phyloP scores from a whole-genome alignment of 352 stramenopile species.

The Pythium sp. region DNA sequence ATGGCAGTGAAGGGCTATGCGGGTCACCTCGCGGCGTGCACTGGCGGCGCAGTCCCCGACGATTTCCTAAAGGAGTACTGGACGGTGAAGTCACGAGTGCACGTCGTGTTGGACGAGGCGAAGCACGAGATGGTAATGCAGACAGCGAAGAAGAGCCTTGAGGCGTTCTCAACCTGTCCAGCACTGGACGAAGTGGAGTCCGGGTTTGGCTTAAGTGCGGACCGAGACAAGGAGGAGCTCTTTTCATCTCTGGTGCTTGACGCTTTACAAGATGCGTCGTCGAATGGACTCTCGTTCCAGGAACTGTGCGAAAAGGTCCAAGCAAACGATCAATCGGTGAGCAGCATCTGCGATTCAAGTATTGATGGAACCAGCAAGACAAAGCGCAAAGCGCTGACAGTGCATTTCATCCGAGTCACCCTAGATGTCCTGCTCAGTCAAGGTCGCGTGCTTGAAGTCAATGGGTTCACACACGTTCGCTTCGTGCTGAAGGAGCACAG shows the following conservation, averaged over 20 bases:
- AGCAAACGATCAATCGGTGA: not conserved
- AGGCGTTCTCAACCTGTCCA: slow-evolving; percentile 39
- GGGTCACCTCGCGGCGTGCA: slow-evolving; percentile 55
- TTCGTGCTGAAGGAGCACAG: slow-evolving; percentile 48
- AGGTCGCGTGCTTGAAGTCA: slow-evolving; percentile 53
- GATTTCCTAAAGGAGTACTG: slow-evolving; percentile 78
- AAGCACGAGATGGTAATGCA: slow-evolving; percentile 20
- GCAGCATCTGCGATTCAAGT: not conserved
- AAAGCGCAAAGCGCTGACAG: not conserved
- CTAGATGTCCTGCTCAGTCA: slow-evolving; percentile 39
- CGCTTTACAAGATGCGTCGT: not conserved
- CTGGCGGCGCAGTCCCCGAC: slow-evolving; percentile 44
- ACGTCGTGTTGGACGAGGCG: slow-evolving; percentile 24
- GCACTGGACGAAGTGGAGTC: slow-evolving; percentile 3
- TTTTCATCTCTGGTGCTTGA: not conserved
- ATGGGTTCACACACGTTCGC: slow-evolving; percentile 49
- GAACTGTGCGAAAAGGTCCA: slow-evolving; percentile 4
- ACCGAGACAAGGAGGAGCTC: not conserved
- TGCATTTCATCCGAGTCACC: slow-evolving; percentile 25
- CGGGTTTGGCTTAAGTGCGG: not conserved
- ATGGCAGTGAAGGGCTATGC: slow-evolving; percentile 66
- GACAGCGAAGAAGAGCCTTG: slow-evolving; percentile 21
- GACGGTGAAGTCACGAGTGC: slow-evolving; percentile 48
- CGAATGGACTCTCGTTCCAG: slow-evolving; percentile 16
- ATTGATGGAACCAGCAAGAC: not conserved